These are phyloP conservation scores for Thamnidium elegans DNA, from an alignment of 192 early-diverging fungal genomes.

Conservation along the genomic window DNA sequence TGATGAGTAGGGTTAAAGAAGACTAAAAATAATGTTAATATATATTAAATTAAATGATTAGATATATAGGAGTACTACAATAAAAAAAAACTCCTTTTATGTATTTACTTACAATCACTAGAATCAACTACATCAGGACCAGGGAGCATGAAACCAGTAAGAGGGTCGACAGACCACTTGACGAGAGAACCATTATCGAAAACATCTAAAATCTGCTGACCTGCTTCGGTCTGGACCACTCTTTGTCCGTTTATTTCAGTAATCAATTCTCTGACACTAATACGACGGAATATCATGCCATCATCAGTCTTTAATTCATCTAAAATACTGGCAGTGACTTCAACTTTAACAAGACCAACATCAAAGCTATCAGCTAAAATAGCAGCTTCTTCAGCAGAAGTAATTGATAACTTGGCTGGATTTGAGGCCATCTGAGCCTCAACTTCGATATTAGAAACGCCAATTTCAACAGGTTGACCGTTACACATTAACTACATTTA, in stretches of 20 bases:
- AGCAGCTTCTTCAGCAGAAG: slow-evolving; percentile 40
- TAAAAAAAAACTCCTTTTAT: neutral
- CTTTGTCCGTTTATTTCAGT: slow-evolving; percentile 53
- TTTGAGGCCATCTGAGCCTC: slow-evolving; percentile 42
- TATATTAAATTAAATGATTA: neutral
- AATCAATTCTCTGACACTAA: slow-evolving; percentile 45
- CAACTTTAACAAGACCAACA: slow-evolving; percentile 51
- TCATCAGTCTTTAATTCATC: slow-evolving; percentile 40
- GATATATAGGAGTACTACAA: neutral
- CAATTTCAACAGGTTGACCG: slow-evolving; percentile 46
- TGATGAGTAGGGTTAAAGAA: neutral
- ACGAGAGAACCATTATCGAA: slow-evolving; percentile 42
- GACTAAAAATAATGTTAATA: neutral
- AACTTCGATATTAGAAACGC: slow-evolving; percentile 37
- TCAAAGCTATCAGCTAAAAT: slow-evolving; percentile 50
- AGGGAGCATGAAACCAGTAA: slow-evolving; percentile 32
- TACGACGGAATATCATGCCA: slow-evolving; percentile 44
- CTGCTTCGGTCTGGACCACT: slow-evolving; percentile 50
- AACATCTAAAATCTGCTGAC: slow-evolving; percentile 56
- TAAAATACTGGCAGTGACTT: slow-evolving; percentile 47
- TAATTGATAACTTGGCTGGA: slow-evolving; percentile 36
- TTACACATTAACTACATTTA: slow-evolving; percentile 46
- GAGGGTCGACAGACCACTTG: slow-evolving; percentile 41
- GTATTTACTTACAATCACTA: neutral
- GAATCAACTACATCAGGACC: neutral